Evolutionary conservation across 1,284 basidiomycete species (phyloP).

Genomic region (Cryptococcus sp.): DNA sequence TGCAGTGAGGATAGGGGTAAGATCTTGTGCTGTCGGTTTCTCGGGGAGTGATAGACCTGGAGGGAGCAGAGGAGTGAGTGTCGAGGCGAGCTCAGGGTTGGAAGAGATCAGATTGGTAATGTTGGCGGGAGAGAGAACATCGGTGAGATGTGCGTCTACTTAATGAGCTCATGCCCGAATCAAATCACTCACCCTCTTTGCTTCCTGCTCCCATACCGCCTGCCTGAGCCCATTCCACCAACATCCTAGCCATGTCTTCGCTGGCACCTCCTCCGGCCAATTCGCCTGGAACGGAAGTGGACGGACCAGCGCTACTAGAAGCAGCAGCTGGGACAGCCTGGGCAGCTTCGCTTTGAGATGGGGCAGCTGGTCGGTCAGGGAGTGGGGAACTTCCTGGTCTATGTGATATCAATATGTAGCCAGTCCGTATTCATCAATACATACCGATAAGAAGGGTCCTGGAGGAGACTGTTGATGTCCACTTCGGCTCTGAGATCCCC

Average conservation of each 20-base stretch:
- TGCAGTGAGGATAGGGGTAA: conserved; percentile 38
- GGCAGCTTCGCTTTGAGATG: conserved; percentile 13
- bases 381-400: conserved; percentile 20
- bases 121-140: conserved; percentile 38
- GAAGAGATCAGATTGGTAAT: conserved; percentile 28
- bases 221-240: conserved; percentile 33
- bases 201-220: conserved; percentile 12
- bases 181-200: background rate
- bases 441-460: conserved; percentile 38
- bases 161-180: background rate
- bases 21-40: conserved; percentile 26
- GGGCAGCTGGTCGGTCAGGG: conserved; percentile 10
- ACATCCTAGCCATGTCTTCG: conserved; percentile 33
- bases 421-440: conserved; percentile 2
- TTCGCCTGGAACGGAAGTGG: conserved; percentile 2
- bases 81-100: conserved; percentile 23
- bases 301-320: conserved; percentile 14
- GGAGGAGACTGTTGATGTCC: conserved; percentile 40
- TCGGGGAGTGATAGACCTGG: conserved; percentile 26
- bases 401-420: background rate
- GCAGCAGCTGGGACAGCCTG: conserved; percentile 28
- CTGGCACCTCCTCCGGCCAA: conserved; percentile 5
- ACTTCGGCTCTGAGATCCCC: conserved; percentile 31
- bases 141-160: conserved; percentile 34
- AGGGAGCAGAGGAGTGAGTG: conserved; percentile 36